Evolutionary conservation across 495 filamentous ascomycete genomes (phyloP).

Genomic region (Trichoderma asperelloides): DNA sequence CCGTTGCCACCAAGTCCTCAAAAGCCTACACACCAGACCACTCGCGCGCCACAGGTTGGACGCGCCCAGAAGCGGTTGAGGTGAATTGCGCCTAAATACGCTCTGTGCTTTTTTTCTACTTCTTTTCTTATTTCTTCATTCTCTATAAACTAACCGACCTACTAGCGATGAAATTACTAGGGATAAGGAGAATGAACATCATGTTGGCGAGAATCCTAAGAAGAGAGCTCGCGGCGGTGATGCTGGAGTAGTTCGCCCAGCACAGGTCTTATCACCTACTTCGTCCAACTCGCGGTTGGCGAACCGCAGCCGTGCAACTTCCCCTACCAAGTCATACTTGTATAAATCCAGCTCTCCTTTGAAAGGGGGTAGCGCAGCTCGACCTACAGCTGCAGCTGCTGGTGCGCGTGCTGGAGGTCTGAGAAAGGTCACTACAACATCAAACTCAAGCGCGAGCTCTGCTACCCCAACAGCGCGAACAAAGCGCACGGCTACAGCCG

Average conservation of each 20-base stretch:
- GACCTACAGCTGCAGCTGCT: slow-evolving; percentile 26
- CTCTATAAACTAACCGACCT: slow-evolving; percentile 8
- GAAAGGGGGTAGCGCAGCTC: slow-evolving; percentile 33
- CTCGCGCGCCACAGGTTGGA: slow-evolving; percentile 15
- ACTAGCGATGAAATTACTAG: slow-evolving; percentile 54
- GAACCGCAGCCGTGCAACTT: slow-evolving; percentile 34
- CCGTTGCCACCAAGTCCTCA: slow-evolving; percentile 12
- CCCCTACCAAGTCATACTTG: slow-evolving; percentile 28
- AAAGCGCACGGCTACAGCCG: slow-evolving; percentile 24
- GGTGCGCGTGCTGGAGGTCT: slow-evolving; percentile 37
- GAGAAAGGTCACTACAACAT: slow-evolving; percentile 38
- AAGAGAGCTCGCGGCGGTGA: slow-evolving; percentile 28
- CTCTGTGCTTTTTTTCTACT: slow-evolving; percentile 5
- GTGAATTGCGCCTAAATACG: slow-evolving; percentile 26
- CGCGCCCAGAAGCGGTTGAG: slow-evolving; percentile 52
- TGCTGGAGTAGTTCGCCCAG: slow-evolving; percentile 20
- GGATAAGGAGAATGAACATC: slow-evolving; percentile 70
- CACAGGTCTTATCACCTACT: slow-evolving; percentile 67
- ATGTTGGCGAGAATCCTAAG: slow-evolving; percentile 43
- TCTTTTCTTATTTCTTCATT: background rate
- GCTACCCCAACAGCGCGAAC: slow-evolving; percentile 26
- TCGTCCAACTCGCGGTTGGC: slow-evolving; percentile 68
- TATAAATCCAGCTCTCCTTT: slow-evolving; percentile 31
- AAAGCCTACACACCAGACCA: slow-evolving; percentile 19
- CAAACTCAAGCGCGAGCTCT: slow-evolving; percentile 25